phyloP scores from a whole-genome alignment of 495 filamentous ascomycete species.

The Penicillium ochrochloron region DNA sequence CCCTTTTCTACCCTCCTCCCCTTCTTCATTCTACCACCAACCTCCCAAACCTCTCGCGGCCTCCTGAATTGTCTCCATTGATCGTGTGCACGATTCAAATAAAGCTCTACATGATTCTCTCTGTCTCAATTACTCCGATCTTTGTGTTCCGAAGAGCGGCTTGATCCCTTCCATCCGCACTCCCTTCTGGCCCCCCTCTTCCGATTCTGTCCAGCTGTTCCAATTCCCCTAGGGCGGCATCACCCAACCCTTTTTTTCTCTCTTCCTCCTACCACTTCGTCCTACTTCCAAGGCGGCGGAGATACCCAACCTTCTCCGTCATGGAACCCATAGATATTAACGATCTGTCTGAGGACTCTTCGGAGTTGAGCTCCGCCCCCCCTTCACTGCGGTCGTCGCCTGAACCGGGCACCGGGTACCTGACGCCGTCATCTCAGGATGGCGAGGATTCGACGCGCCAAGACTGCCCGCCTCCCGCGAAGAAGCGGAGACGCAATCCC shows the following conservation, averaged over 20 bases:
- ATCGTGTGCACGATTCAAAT: not conserved
- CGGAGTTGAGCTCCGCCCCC: slow-evolving; percentile 60
- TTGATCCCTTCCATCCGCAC: not conserved
- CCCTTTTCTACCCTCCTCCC: slow-evolving; percentile 34
- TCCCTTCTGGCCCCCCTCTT: slow-evolving; percentile 1
- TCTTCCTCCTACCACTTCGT: slow-evolving; percentile 15
- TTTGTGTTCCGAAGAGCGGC: slow-evolving; percentile 3
- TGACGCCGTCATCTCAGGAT: slow-evolving; percentile 64
- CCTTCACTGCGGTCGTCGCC: slow-evolving; percentile 64
- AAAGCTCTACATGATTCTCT: slow-evolving; percentile 15
- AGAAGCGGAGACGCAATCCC: slow-evolving; percentile 71
- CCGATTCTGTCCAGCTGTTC: slow-evolving; percentile 5
- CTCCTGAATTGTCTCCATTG: not conserved
- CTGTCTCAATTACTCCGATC: not conserved
- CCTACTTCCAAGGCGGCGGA: slow-evolving; percentile 9
- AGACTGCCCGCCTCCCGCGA: slow-evolving; percentile 65
- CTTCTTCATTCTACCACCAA: slow-evolving; percentile 21
- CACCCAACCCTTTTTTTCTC: not conserved
- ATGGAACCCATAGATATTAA: slow-evolving; percentile 40
- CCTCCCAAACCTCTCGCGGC: slow-evolving; percentile 5
- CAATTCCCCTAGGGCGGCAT: slow-evolving; percentile 2
- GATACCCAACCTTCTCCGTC: not conserved
- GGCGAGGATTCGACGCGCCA: slow-evolving; percentile 52
- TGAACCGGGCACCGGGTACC: slow-evolving; percentile 54
- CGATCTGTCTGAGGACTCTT: slow-evolving; percentile 56